Conservation (phyloP, 805 yeast species). For the Kodamaea kaohsiungensis region DNA sequence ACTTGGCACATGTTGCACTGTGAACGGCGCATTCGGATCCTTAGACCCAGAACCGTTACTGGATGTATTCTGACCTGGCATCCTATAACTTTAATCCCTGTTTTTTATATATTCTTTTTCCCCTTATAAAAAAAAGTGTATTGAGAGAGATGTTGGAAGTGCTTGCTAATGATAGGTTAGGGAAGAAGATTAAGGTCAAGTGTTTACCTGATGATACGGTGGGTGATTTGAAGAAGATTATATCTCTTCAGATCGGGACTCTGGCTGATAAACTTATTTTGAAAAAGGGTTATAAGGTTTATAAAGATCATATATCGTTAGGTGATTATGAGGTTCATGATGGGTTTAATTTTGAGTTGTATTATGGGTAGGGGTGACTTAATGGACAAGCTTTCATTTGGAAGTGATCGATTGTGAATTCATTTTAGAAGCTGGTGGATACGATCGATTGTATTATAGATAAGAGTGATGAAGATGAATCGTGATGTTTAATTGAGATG, state of each 20-base stretch:
- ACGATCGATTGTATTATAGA: no score
- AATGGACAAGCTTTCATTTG: no score
- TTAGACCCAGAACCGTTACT: background rate
- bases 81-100: background rate
- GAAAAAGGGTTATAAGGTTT: slow-evolving; percentile 81
- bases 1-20: background rate
- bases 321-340: slow-evolving; percentile 96
- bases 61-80: slow-evolving; percentile 2
- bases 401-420: background rate
- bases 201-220: slow-evolving; percentile 83
- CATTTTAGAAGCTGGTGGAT: no score
- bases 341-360: slow-evolving; percentile 84
- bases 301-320: slow-evolving; percentile 85
- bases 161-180: slow-evolving; percentile 58
- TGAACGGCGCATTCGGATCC: background rate
- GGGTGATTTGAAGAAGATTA: slow-evolving; percentile 85
- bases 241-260: slow-evolving; percentile 83
- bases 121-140: background rate
- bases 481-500: no score
- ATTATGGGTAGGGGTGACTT: slow-evolving; percentile 58
- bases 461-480: no score
- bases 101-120: background rate
- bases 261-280: slow-evolving; percentile 63
- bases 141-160: slow-evolving; percentile 38
- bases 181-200: slow-evolving; percentile 85